These are phyloP conservation scores for Cytidiella melzeri DNA, from an alignment of 768 basidiomycete genomes.

Conservation along the genomic window DNA sequence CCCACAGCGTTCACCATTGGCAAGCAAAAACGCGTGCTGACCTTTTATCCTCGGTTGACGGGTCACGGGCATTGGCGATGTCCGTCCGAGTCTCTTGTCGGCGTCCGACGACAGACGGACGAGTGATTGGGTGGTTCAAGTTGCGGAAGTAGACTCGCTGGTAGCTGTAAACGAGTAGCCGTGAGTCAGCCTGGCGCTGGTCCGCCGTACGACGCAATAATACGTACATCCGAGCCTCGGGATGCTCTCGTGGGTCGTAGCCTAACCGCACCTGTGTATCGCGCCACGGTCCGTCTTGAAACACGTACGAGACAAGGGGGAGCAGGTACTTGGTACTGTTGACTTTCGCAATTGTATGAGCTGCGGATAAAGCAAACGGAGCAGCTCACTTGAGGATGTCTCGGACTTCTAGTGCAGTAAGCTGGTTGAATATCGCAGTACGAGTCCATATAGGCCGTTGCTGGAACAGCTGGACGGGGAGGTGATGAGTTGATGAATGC, in stretches of 20 bases:
- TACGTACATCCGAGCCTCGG: slow-evolving; percentile 42
- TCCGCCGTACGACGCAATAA: not conserved
- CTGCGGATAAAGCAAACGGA: not conserved
- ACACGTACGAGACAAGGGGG: slow-evolving; percentile 79
- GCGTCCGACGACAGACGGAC: slow-evolving; percentile 69
- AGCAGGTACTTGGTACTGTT: slow-evolving; percentile 75
- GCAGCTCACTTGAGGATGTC: slow-evolving; percentile 63
- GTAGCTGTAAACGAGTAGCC: slow-evolving; percentile 50
- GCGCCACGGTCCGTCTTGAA: slow-evolving; percentile 91
- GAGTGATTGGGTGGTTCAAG: slow-evolving; percentile 70
- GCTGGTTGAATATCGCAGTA: slow-evolving; percentile 78
- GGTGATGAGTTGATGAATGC: not conserved
- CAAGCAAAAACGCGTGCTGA: not conserved
- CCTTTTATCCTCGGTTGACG: slow-evolving; percentile 14
- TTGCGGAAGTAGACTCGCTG: slow-evolving; percentile 91
- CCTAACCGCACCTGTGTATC: slow-evolving; percentile 82
- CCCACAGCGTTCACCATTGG: too few species aligned
- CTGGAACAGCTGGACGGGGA: slow-evolving; percentile 50
- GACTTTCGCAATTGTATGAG: not conserved
- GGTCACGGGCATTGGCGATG: slow-evolving; percentile 29
- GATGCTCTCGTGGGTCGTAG: slow-evolving; percentile 82
- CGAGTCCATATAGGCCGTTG: slow-evolving; percentile 87
- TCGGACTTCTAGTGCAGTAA: slow-evolving; percentile 58
- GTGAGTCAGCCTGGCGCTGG: not conserved
- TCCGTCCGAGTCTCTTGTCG: slow-evolving; percentile 51